Evolutionary conservation across 306 rosid species (phyloP).

Genomic region (Phaseolus lunatus): DNA sequence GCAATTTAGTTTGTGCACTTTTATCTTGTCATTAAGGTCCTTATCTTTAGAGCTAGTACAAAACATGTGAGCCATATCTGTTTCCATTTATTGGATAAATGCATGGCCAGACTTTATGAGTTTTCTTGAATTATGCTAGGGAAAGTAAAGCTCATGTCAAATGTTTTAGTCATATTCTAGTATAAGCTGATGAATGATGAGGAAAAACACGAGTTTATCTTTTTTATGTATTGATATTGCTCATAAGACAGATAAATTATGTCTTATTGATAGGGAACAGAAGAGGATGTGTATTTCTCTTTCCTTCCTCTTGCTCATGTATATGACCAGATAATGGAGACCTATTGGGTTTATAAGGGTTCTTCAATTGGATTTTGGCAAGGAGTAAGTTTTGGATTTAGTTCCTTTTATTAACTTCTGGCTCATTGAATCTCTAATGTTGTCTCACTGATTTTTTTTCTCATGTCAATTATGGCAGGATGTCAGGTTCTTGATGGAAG

Average conservation of each 20-base stretch:
- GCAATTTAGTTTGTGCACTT: not conserved
- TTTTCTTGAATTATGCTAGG: not conserved
- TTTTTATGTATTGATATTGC: not conserved
- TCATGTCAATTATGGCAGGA: slow-evolving; percentile 63
- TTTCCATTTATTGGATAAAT: not conserved
- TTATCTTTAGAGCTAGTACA: slow-evolving; percentile 9
- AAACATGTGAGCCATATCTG: not conserved
- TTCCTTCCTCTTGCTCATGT: slow-evolving; percentile 93
- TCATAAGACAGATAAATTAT: slow-evolving; percentile 15
- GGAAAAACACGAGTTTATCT: not conserved
- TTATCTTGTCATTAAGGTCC: not conserved
- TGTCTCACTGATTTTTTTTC: not conserved
- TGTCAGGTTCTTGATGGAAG: slow-evolving; percentile 82
- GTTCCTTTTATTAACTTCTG: slow-evolving; percentile 8
- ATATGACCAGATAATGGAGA: slow-evolving; percentile 90
- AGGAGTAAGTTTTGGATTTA: slow-evolving; percentile 70
- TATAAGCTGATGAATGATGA: slow-evolving; percentile 5
- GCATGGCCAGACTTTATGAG: not conserved
- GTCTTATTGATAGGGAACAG: slow-evolving; percentile 59
- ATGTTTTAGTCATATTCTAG: slow-evolving; percentile 17
- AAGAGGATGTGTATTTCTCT: slow-evolving; percentile 87
- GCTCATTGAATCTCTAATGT: not conserved
- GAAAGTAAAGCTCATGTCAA: slow-evolving; percentile 21
- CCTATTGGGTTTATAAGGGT: slow-evolving; percentile 83
- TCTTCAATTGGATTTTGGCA: slow-evolving; percentile 89